Percentiles rank a stretch among this genome's conserved stretches.
Conservation (phyloP, 257 asterid species). For the Lantana camara region DNA sequence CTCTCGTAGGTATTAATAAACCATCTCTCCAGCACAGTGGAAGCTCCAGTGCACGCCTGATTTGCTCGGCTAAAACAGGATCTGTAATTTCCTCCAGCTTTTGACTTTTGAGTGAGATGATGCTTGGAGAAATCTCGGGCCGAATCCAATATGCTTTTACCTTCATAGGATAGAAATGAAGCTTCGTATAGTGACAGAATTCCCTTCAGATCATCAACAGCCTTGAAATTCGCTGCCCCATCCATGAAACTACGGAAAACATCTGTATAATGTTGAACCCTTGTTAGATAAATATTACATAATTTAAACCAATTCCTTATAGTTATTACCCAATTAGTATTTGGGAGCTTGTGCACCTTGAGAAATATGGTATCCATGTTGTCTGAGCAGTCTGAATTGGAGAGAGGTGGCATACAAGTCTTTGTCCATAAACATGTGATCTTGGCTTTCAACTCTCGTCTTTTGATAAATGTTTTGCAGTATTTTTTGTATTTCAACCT, state of each 20-base stretch:
- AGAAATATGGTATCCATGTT: conserved; percentile 39
- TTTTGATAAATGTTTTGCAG: conserved; percentile 11
- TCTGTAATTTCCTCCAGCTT: conserved; percentile 16
- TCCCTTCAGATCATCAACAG: conserved; percentile 33
- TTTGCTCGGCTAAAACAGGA: conserved; percentile 24
- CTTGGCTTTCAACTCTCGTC: not conserved
- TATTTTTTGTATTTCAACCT: conserved; percentile 8
- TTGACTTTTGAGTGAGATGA: conserved; percentile 33
- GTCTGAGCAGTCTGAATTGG: conserved; percentile 46
- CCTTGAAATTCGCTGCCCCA: conserved; percentile 32
- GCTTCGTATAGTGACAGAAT: conserved; percentile 55
- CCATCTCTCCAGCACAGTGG: conserved; percentile 62
- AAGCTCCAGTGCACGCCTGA: conserved; percentile 51
- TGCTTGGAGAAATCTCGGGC: conserved; percentile 35
- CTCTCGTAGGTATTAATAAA: conserved; percentile 35
- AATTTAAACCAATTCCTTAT: too few relatives aligned
- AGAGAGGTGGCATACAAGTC: conserved; percentile 36
- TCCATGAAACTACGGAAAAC: conserved; percentile 48
- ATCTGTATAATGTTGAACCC: conserved; percentile 29
- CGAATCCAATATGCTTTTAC: conserved; percentile 42
- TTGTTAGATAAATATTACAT: too few relatives aligned
- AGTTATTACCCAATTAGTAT: too few relatives aligned
- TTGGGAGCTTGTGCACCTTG: conserved; percentile 47
- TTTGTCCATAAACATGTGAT: not conserved
- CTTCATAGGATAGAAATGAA: conserved; percentile 45